Evolutionary conservation across 176 grass and related monocot species (phyloP).

Genomic region (Oryza meyeriana): DNA sequence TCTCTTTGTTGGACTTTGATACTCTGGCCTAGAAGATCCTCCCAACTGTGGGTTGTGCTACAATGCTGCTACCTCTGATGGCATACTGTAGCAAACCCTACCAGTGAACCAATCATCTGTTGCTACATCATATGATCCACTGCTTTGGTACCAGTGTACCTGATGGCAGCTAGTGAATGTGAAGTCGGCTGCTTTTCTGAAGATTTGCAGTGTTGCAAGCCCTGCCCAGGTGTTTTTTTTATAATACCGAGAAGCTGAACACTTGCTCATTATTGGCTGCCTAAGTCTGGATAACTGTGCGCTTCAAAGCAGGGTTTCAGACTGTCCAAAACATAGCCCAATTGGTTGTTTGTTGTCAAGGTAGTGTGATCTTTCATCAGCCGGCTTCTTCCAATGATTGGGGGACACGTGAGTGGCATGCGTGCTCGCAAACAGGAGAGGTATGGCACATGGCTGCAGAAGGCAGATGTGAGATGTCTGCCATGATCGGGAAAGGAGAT

Average conservation of each 20-base stretch:
- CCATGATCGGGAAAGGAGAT: conserved; percentile 29
- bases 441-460: conserved; percentile 18
- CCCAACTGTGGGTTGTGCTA: neutral
- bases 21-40: conserved; percentile 1
- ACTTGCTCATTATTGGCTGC: neutral
- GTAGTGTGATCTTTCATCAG: neutral
- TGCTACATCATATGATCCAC: neutral
- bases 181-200: neutral
- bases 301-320: neutral
- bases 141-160: neutral
- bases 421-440: neutral
- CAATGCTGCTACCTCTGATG: neutral
- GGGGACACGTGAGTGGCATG: neutral
- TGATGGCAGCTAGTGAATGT: neutral
- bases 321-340: neutral
- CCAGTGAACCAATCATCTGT: neutral
- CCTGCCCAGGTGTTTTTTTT: neutral
- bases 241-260: neutral
- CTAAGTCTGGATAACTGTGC: neutral
- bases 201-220: neutral
- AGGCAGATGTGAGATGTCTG: conserved; percentile 54
- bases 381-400: conserved; percentile 1
- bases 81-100: neutral
- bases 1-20: conserved; percentile 1
- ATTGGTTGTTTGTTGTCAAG: neutral